Evolutionary conservation across 1,284 basidiomycete species (phyloP).

Genomic region (Apiotrichum brassicae): DNA sequence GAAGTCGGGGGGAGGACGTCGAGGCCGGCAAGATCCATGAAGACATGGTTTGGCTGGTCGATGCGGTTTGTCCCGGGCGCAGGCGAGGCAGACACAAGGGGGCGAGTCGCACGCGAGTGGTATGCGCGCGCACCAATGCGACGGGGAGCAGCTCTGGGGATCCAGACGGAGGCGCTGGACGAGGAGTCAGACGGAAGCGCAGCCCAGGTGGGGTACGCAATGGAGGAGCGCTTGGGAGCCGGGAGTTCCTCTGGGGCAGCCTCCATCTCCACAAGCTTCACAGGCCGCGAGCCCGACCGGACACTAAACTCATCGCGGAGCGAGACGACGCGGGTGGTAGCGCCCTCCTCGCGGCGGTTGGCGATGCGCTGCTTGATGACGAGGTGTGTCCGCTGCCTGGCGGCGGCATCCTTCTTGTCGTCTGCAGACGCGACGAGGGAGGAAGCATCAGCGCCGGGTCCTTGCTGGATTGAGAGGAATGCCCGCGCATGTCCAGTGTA

Average conservation of each 20-base stretch:
- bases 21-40: constrained; percentile 41
- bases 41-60: constrained; percentile 29
- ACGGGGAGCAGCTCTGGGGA: constrained; percentile 11
- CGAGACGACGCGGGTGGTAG: constrained; percentile 9
- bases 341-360: constrained; percentile 4
- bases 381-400: constrained; percentile 12
- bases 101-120: constrained; percentile 18
- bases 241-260: neutral
- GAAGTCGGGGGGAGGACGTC: constrained; percentile 21
- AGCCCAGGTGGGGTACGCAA: constrained; percentile 16
- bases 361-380: constrained; percentile 15
- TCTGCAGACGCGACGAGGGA: constrained; percentile 20
- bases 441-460: constrained; percentile 26
- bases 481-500: constrained; percentile 45
- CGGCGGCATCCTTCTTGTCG: constrained; percentile 14
- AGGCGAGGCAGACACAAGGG: constrained; percentile 8
- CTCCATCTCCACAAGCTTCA: constrained; percentile 24
- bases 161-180: constrained; percentile 13
- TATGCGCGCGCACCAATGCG: constrained; percentile 20
- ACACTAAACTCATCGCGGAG: constrained; percentile 12
- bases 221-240: constrained; percentile 2
- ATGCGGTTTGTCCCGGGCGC: constrained; percentile 15
- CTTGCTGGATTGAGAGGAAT: constrained; percentile 36
- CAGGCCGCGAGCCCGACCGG: constrained; percentile 22
- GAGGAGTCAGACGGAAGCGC: constrained; percentile 13